These are phyloP conservation scores for Westerdykella aurantiaca DNA, from an alignment of 2,329 filamentous ascomycete species.

Conservation along the genomic window DNA sequence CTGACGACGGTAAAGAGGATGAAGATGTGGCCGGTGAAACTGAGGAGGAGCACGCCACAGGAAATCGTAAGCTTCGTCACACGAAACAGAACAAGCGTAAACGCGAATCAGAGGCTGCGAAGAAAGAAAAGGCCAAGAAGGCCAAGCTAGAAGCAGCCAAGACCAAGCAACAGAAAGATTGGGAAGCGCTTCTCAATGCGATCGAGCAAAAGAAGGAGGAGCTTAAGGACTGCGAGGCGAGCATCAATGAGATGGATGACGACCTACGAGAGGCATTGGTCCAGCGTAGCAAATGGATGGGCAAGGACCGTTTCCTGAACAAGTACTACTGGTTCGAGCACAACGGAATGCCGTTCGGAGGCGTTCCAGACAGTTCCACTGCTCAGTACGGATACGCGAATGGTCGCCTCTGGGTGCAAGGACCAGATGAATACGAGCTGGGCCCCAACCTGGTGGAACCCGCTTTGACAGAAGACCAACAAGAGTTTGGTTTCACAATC, in stretches of 20 bases:
- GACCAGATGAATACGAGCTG: conserved; percentile 81
- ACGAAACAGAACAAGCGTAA: conserved; percentile 70
- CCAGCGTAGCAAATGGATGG: conserved; percentile 79
- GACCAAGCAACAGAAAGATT: conserved; percentile 74
- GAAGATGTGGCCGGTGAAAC: conserved; percentile 66
- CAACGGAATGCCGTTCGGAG: conserved; percentile 94
- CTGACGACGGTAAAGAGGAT: conserved; percentile 60
- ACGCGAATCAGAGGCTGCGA: conserved; percentile 57
- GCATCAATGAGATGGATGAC: conserved; percentile 80
- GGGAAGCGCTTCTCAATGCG: conserved; percentile 78
- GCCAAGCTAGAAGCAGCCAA: conserved; percentile 54
- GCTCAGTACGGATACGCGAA: conserved; percentile 85
- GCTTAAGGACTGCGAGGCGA: conserved; percentile 75
- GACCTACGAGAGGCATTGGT: conserved; percentile 92
- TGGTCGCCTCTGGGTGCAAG: conserved; percentile 92
- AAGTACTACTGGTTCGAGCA: conserved; percentile 99
- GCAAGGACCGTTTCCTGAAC: conserved; percentile 96
- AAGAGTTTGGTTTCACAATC: conserved; percentile 74
- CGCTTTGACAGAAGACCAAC: conserved; percentile 67
- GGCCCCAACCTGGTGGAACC: conserved; percentile 47
- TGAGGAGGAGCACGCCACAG: conserved; percentile 44
- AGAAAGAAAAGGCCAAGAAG: conserved; percentile 63
- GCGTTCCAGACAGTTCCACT: conserved; percentile 82
- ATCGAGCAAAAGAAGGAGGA: conserved; percentile 80
- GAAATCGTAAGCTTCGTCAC: conserved; percentile 51